A percentile compares a stretch with the other conserved stretches of the same genome.
Conservation (phyloP, 2,329 filamentous ascomycete species). For the Trichothecium roseum region DNA sequence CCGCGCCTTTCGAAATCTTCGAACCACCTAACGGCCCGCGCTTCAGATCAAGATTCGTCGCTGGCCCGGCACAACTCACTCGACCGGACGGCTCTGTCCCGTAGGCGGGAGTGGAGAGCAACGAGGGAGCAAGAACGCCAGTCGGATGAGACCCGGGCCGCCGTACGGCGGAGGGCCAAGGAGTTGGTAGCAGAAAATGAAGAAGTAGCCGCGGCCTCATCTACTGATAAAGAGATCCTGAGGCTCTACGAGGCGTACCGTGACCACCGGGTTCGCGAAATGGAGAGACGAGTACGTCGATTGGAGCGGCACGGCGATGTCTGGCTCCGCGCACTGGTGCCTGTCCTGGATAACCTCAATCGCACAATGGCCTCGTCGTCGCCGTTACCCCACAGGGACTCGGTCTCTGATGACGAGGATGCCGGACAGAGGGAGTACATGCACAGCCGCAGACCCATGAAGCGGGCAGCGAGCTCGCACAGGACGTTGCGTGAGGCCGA, state of each 20-base stretch:
- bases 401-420: slow-evolving; percentile 1
- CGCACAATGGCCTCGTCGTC: neutral
- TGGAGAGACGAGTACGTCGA: slow-evolving; percentile 33
- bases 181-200: slow-evolving; percentile 11
- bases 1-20: neutral
- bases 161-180: slow-evolving; percentile 11
- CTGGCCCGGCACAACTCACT: slow-evolving; percentile 10
- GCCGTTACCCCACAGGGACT: neutral
- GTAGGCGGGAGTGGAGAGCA: slow-evolving; percentile 23
- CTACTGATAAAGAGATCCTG: slow-evolving; percentile 22
- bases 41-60: slow-evolving; percentile 18
- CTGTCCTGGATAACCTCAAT: slow-evolving; percentile 31
- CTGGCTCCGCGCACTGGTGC: slow-evolving; percentile 31
- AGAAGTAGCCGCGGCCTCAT: slow-evolving; percentile 10
- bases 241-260: slow-evolving; percentile 28
- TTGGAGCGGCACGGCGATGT: slow-evolving; percentile 37
- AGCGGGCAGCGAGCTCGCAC: slow-evolving; percentile 2
- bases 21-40: slow-evolving; percentile 18
- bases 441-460: neutral
- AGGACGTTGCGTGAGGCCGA: neutral
- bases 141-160: slow-evolving; percentile 9
- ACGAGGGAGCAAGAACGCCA: slow-evolving; percentile 16
- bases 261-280: slow-evolving; percentile 32
- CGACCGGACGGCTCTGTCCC: slow-evolving; percentile 19
- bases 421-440: neutral